A percentile compares a stretch with the other conserved stretches of the same genome.
Evolutionary conservation across 768 basidiomycete genomes (phyloP).

Genomic region (Collybia nuda): DNA sequence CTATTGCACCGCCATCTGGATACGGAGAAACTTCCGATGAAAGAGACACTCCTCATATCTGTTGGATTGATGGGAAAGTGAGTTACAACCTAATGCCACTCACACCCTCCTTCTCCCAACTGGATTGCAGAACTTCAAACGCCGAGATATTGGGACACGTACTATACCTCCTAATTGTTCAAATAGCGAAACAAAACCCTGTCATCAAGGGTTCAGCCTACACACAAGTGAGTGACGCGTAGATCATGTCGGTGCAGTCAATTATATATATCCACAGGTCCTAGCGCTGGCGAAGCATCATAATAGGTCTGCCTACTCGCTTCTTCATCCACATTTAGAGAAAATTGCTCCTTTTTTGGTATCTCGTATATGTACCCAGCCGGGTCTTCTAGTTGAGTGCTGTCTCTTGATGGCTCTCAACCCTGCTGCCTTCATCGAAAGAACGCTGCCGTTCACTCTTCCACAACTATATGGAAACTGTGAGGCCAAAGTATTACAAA

Average conservation of each 20-base stretch:
- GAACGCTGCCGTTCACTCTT: slow-evolving; percentile 63
- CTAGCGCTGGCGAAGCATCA: slow-evolving; percentile 53
- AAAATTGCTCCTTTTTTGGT: slow-evolving; percentile 67
- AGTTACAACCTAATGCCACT: slow-evolving; percentile 7
- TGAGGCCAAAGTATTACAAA: slow-evolving; percentile 57
- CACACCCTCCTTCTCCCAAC: not conserved
- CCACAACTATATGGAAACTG: slow-evolving; percentile 68
- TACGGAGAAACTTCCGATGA: slow-evolving; percentile 40
- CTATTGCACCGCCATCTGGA: slow-evolving; percentile 51
- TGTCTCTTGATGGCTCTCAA: slow-evolving; percentile 67
- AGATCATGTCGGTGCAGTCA: not conserved
- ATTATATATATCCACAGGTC: slow-evolving; percentile 41
- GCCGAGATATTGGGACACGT: slow-evolving; percentile 55
- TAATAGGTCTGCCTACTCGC: slow-evolving; percentile 60
- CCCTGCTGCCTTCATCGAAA: slow-evolving; percentile 59
- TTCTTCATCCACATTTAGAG: slow-evolving; percentile 70
- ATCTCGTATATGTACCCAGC: slow-evolving; percentile 55
- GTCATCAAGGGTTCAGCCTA: slow-evolving; percentile 69
- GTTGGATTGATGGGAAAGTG: slow-evolving; percentile 58
- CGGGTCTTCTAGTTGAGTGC: slow-evolving; percentile 56
- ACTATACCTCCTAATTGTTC: slow-evolving; percentile 61
- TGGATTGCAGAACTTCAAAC: slow-evolving; percentile 40
- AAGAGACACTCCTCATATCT: slow-evolving; percentile 65
- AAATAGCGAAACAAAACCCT: slow-evolving; percentile 66
- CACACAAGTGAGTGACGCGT: slow-evolving; percentile 51